Conservation (phyloP, 306 rosid species). For the Sechiopsis laciniata region DNA sequence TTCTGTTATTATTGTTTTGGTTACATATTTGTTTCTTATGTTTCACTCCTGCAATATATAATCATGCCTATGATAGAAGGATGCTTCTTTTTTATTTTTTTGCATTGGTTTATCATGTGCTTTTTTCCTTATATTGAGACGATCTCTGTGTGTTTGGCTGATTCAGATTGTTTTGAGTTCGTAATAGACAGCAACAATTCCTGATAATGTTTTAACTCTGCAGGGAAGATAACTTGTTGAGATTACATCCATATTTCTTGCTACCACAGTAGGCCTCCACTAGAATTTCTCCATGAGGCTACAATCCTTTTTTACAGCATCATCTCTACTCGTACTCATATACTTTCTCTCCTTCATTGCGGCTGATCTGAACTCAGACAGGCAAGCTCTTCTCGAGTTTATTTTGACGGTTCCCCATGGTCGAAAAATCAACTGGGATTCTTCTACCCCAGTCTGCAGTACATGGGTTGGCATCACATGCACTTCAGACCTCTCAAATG, state of each 20-base stretch:
- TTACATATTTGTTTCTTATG: background rate
- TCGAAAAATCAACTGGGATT: slow-evolving; percentile 56
- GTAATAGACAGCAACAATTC: background rate
- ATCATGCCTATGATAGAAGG: slow-evolving; percentile 14
- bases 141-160: background rate
- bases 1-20: background rate
- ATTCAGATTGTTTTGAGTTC: background rate
- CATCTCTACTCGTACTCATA: slow-evolving; percentile 33
- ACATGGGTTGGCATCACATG: slow-evolving; percentile 79
- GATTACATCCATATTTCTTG: slow-evolving; percentile 20
- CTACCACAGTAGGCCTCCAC: slow-evolving; percentile 26
- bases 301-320: slow-evolving; percentile 23
- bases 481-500: slow-evolving; percentile 40
- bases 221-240: slow-evolving; percentile 42
- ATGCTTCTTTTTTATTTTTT: background rate
- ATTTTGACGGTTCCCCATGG: slow-evolving; percentile 62
- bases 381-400: slow-evolving; percentile 73
- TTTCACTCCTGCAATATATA: background rate
- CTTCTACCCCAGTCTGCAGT: slow-evolving; percentile 49
- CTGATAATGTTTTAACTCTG: slow-evolving; percentile 25
- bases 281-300: slow-evolving; percentile 44
- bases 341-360: slow-evolving; percentile 27
- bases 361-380: slow-evolving; percentile 64
- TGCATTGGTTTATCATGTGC: background rate
- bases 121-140: background rate